Conservation (phyloP, 371 early-diverging fungal genomes). For the Saksenaea vasiformis region DNA sequence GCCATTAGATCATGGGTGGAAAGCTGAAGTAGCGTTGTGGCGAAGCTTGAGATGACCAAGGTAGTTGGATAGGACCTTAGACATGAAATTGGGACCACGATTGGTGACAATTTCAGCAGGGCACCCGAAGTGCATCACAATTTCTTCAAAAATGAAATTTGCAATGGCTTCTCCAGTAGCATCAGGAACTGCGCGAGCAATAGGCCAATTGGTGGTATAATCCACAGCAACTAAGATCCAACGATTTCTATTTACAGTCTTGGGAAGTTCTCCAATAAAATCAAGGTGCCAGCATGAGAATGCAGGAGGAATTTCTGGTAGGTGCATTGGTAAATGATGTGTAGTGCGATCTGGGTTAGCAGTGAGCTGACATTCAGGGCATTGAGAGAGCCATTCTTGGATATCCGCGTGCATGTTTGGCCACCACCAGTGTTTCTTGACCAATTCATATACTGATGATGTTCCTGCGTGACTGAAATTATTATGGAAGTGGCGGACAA, state of each 20-base stretch:
- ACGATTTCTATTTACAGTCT: conserved; percentile 6
- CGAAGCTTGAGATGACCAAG: background rate
- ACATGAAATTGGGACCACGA: conserved; percentile 34
- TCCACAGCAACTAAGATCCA: conserved; percentile 37
- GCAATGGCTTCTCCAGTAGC: conserved; percentile 35
- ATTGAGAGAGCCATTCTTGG: too few species aligned
- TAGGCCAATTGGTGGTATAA: conserved; percentile 39
- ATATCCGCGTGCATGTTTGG: too few species aligned
- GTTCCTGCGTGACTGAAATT: too few species aligned
- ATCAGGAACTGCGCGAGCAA: conserved; percentile 32
- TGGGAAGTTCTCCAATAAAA: conserved; percentile 22
- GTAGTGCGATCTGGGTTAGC: too few species aligned
- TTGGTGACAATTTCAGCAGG: conserved; percentile 36
- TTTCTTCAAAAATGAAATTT: conserved; percentile 31
- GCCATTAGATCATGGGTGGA: conserved; percentile 21
- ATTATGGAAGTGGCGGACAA: too few species aligned
- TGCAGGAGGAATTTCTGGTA: background rate
- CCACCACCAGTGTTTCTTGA: too few species aligned
- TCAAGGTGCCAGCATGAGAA: too few species aligned
- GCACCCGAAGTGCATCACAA: conserved; percentile 30
- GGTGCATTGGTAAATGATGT: conserved; percentile 12
- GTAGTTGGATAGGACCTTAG: conserved; percentile 12
- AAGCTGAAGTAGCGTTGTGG: conserved; percentile 21
- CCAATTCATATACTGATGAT: too few species aligned
- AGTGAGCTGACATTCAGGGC: too few species aligned